phyloP scores from a whole-genome alignment of 805 yeast genomes.

The Saccharomyces paradoxus region DNA sequence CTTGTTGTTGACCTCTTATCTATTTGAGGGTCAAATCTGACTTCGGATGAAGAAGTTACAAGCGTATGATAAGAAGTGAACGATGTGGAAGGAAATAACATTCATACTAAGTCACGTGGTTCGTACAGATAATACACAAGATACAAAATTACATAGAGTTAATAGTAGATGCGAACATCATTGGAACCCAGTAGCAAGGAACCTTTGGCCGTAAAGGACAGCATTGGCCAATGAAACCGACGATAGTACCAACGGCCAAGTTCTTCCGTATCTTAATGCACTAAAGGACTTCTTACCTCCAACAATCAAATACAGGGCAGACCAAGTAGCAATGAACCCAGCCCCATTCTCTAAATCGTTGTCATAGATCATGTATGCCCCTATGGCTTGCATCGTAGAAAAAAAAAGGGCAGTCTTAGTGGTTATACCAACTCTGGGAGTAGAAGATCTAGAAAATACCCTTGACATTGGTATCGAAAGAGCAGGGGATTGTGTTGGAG shows the following conservation, averaged over 20 bases:
- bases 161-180: background rate
- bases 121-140: background rate
- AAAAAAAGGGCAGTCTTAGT: conserved; percentile 41
- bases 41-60: background rate
- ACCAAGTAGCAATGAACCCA: conserved; percentile 79
- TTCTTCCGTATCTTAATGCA: conserved; percentile 43
- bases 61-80: background rate
- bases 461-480: background rate
- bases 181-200: conserved; percentile 39
- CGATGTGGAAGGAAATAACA: background rate
- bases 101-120: background rate
- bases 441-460: background rate
- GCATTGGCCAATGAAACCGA: conserved; percentile 55
- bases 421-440: conserved; percentile 27
- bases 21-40: background rate
- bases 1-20: background rate
- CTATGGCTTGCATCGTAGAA: conserved; percentile 54
- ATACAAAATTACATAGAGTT: background rate
- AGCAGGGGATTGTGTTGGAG: background rate
- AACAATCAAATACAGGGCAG: conserved; percentile 59
- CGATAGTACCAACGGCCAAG: conserved; percentile 55
- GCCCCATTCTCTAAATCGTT: conserved; percentile 72
- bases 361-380: conserved; percentile 69
- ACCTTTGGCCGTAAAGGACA: conserved; percentile 60
- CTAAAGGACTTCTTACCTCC: conserved; percentile 55